Evolutionary conservation across 1,284 basidiomycete genomes (phyloP).

Genomic region (Porodaedalea pini): DNA sequence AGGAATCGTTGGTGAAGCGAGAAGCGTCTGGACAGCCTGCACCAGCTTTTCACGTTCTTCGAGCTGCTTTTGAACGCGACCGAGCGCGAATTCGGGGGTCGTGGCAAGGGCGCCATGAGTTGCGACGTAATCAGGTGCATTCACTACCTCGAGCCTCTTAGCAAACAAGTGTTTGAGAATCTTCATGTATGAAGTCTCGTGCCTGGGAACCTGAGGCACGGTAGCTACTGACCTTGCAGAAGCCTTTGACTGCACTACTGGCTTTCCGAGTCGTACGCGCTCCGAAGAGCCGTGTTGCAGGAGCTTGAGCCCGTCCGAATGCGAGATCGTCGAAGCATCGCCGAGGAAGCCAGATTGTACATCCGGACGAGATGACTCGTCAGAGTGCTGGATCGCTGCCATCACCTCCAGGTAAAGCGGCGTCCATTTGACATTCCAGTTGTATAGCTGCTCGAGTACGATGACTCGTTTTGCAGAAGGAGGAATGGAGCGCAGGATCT

Average conservation of each 20-base stretch:
- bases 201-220: constrained; percentile 71
- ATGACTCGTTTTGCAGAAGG: constrained; percentile 67
- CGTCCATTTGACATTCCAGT: constrained; percentile 83
- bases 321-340: constrained; percentile 40
- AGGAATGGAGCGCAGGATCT: constrained; percentile 64
- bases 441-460: constrained; percentile 79
- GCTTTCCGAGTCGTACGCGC: constrained; percentile 45
- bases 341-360: constrained; percentile 65
- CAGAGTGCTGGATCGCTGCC: constrained; percentile 64
- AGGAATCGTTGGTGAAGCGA: constrained; percentile 50
- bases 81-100: constrained; percentile 91
- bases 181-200: constrained; percentile 90
- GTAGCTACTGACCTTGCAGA: neutral
- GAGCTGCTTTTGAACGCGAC: constrained; percentile 81
- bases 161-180: constrained; percentile 83
- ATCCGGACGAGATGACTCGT: constrained; percentile 44
- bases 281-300: constrained; percentile 41
- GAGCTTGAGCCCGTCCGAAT: constrained; percentile 46
- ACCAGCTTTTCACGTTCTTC: constrained; percentile 68
- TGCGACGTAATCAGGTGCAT: constrained; percentile 67
- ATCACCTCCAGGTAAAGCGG: constrained; percentile 84
- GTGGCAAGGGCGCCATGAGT: constrained; percentile 73
- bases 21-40: constrained; percentile 46
- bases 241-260: neutral
- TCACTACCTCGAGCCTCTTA: constrained; percentile 82